These are phyloP conservation scores for Phialophora verrucosa DNA, from an alignment of 2,329 filamentous ascomycete genomes.

Conservation along the genomic window DNA sequence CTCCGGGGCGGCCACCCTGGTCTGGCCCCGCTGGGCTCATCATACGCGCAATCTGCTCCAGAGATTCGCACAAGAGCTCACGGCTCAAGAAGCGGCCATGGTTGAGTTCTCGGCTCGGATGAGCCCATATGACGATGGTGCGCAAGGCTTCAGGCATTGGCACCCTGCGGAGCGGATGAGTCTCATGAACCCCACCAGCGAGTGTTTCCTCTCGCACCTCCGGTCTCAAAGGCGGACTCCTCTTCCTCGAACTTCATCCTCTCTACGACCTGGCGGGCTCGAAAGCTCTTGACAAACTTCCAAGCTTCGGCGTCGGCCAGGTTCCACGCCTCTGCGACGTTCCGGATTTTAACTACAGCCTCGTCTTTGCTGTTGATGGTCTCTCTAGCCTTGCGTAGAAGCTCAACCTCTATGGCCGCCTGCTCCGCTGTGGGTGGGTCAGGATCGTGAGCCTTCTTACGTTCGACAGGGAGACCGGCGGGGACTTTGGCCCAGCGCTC, in stretches of 20 bases:
- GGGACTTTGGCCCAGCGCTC: conserved; percentile 58
- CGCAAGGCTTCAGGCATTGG: background rate
- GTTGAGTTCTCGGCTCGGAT: background rate
- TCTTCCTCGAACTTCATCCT: conserved; percentile 65
- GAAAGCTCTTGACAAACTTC: conserved; percentile 67
- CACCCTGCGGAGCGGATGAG: background rate
- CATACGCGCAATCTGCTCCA: background rate
- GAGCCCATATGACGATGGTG: background rate
- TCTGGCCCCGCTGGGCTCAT: background rate
- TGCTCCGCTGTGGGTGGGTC: conserved; percentile 48
- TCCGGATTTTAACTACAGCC: conserved; percentile 49
- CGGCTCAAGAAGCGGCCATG: background rate
- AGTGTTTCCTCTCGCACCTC: conserved; percentile 27
- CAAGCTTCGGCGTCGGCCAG: conserved; percentile 68
- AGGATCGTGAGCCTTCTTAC: conserved; percentile 46
- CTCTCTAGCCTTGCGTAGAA: conserved; percentile 58
- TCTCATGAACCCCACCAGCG: conserved; percentile 34
- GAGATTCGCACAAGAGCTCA: background rate
- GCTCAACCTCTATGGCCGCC: conserved; percentile 51
- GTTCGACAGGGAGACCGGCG: conserved; percentile 47
- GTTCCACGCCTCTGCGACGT: conserved; percentile 61
- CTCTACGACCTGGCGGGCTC: conserved; percentile 62
- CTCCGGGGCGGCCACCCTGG: background rate
- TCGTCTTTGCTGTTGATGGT: conserved; percentile 49
- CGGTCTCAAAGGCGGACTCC: conserved; percentile 46